Base-by-base conservation (phyloP, 192 early-diverging fungal species). In the Obelidium mucronatum region DNA sequence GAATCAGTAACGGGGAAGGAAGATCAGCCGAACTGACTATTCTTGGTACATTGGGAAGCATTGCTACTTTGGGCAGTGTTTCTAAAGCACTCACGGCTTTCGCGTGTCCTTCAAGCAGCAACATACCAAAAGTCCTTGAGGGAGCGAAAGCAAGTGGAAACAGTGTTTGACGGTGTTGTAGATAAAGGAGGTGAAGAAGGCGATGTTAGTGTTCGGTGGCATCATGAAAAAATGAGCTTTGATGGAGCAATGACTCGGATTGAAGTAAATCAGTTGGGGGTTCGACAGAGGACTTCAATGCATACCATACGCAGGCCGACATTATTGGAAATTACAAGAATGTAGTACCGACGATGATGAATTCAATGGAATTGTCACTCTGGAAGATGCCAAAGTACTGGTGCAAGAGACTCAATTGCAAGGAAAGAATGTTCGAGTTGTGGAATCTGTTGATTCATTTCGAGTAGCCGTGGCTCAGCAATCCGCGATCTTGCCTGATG, bases 71-170 rank as follows among this genome's bases (percentile, higher is more conserved):
- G 30, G 87, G 93, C 33, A 84, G 91, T 22, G 78, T 96, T 19
- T 85, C 94, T 17, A 95, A 96, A 74, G 93, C 95, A 1, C 68
- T 97, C 33, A 92, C 92, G 0, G 93, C 94, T 4, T 97, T 93
- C 84, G 92, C 92, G 0, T 90, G 93, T 65, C 79, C n/a, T 96
- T n/a, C 94, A 95, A 74, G 86, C 90, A 24, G 92, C 94, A 17
- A 96, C 92, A 11, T 89, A 89, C 65, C 85, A 89, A 4, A 85
- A 90, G 17, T 83, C 80, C 15, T 78, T 87, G 60, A 70, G 80
- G 63, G 76, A 80, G 55, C 67, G 79, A 36, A 69, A 85, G 53
- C 58, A 77, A 22, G 76, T 83, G 31, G 90, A 81, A 72, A 67
- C 78, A 0, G 40, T 92, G 0, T 92, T 89, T 80, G 86, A 92